Conservation (phyloP, 345 rosid genomes). For the Cardiospermum halicacabum region DNA sequence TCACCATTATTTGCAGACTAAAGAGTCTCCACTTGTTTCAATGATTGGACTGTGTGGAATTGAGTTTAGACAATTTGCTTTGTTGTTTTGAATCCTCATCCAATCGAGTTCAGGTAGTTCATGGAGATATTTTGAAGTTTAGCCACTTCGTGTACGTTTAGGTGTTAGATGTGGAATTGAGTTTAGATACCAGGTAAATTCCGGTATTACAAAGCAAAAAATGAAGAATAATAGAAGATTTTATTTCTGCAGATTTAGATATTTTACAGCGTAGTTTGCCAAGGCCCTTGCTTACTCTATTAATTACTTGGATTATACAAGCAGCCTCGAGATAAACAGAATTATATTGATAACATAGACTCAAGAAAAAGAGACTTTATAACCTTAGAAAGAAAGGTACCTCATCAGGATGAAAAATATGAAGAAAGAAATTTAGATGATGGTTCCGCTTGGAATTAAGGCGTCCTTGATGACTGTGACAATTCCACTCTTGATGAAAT, state of each 20-base stretch:
- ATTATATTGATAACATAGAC: slow-evolving; percentile 7
- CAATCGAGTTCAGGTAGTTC: too few species aligned
- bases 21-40: too few species aligned
- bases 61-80: too few species aligned
- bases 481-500: slow-evolving; percentile 94
- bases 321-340: slow-evolving; percentile 18
- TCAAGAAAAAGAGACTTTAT: slow-evolving; percentile 1
- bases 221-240: background rate
- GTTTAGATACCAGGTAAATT: too few species aligned
- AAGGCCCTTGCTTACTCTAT: slow-evolving; percentile 9
- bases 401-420: background rate
- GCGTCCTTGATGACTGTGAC: slow-evolving; percentile 96
- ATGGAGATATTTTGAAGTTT: too few species aligned
- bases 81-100: too few species aligned
- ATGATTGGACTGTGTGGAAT: too few species aligned
- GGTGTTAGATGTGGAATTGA: too few species aligned
- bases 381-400: background rate
- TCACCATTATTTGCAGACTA: too few species aligned
- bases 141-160: too few species aligned
- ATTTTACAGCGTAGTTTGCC: slow-evolving; percentile 10
- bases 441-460: slow-evolving; percentile 85
- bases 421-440: slow-evolving; percentile 34
- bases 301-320: slow-evolving; percentile 16
- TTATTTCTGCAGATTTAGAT: slow-evolving; percentile 17
- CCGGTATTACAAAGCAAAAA: too few species aligned